These are phyloP conservation scores for Monosporozyma siamensis DNA, from an alignment of 805 yeast species.

Conservation along the genomic window DNA sequence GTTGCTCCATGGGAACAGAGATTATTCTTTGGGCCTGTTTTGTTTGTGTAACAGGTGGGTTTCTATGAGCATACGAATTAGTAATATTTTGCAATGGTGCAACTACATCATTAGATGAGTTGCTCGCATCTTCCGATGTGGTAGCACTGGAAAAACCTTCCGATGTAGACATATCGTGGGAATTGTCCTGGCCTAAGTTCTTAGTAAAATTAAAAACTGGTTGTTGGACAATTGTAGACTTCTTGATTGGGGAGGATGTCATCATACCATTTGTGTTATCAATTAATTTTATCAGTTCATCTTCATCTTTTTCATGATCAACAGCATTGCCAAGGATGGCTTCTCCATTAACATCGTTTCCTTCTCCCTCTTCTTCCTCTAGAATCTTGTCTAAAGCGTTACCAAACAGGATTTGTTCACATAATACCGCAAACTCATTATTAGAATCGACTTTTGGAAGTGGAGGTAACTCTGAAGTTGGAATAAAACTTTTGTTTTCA, in stretches of 20 bases:
- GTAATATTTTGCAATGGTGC: slow-evolving; percentile 8
- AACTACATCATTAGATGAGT: background rate
- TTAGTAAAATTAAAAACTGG: slow-evolving; percentile 5
- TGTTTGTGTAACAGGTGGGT: background rate
- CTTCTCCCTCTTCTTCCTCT: slow-evolving; percentile 18
- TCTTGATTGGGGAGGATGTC: background rate
- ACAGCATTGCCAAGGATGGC: no score
- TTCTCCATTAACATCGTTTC: background rate
- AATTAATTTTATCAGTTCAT: background rate
- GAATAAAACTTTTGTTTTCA: slow-evolving; percentile 5
- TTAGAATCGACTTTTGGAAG: slow-evolving; percentile 14
- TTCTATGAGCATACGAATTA: slow-evolving; percentile 1
- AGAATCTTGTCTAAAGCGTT: slow-evolving; percentile 19
- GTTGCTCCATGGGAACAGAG: background rate
- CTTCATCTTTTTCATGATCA: background rate
- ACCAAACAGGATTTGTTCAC: slow-evolving; percentile 26
- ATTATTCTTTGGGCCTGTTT: background rate
- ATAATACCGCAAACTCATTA: slow-evolving; percentile 25
- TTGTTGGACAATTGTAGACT: background rate
- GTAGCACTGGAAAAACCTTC: background rate
- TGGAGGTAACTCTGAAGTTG: slow-evolving; percentile 12
- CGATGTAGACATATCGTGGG: background rate
- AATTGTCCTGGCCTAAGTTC: background rate
- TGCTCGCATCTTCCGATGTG: background rate
- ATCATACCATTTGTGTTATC: background rate